phyloP scores from a whole-genome alignment of 768 basidiomycete species.

The Hirschioporus abietinus region DNA sequence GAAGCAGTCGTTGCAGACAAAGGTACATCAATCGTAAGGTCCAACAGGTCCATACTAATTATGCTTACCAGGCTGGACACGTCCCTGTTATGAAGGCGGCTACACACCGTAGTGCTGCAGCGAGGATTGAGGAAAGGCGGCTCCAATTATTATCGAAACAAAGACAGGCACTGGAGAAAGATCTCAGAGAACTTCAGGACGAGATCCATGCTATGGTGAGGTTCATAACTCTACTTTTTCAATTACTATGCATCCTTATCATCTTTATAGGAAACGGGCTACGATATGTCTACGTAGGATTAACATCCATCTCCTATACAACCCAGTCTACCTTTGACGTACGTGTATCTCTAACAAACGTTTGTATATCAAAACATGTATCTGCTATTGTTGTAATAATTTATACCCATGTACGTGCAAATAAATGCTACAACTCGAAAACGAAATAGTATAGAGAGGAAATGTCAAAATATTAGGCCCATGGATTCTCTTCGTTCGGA shows the following conservation, averaged over 20 bases:
- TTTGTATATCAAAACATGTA: not conserved
- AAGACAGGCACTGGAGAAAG: slow-evolving; percentile 60
- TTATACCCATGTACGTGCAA: slow-evolving; percentile 1
- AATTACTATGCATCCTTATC: not conserved
- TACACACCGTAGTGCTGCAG: slow-evolving; percentile 15
- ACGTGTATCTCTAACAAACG: not conserved
- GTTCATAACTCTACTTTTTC: not conserved
- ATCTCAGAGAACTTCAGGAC: slow-evolving; percentile 51
- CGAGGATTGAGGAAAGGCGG: slow-evolving; percentile 48
- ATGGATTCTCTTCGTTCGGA: not conserved
- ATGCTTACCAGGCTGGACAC: slow-evolving; percentile 43
- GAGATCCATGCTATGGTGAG: slow-evolving; percentile 57
- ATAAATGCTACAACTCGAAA: slow-evolving; percentile 1
- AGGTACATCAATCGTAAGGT: slow-evolving; percentile 36
- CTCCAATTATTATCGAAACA: slow-evolving; percentile 62
- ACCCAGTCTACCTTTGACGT: not conserved
- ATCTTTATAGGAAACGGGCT: not conserved
- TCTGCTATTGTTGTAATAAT: not conserved
- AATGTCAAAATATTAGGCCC: not conserved
- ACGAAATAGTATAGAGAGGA: not conserved
- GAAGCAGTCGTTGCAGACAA: slow-evolving; percentile 54
- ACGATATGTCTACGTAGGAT: not conserved
- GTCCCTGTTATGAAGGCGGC: slow-evolving; percentile 35
- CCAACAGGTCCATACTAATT: slow-evolving; percentile 19
- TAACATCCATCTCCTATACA: too few relatives aligned